Percentiles rank a stretch among this genome's conserved stretches.
Evolutionary conservation across 2,329 filamentous ascomycete species (phyloP).

Genomic region (Fusarium longipes): DNA sequence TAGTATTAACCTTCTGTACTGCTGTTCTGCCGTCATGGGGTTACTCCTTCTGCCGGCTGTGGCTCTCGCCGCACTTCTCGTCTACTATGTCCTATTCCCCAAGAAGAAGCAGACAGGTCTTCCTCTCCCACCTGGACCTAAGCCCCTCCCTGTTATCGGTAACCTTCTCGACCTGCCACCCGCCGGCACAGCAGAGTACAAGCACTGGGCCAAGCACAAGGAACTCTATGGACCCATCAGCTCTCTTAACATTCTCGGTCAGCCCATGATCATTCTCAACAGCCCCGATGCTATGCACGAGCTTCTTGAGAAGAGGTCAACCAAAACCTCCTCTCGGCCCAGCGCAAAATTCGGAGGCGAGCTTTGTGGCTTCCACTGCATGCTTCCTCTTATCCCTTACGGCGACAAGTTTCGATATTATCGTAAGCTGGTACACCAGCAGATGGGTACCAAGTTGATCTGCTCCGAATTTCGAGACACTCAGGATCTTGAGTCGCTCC

Average conservation of each 20-base stretch:
- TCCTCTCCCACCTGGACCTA: conserved; percentile 61
- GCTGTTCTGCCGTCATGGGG: conserved; percentile 11
- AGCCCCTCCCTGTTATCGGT: conserved; percentile 59
- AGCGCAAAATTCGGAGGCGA: conserved; percentile 36
- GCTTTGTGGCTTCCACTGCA: conserved; percentile 40
- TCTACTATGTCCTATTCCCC: conserved; percentile 26
- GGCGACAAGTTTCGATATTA: conserved; percentile 33
- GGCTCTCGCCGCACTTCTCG: conserved; percentile 12
- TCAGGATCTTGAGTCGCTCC: conserved; percentile 45
- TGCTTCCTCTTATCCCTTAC: conserved; percentile 35
- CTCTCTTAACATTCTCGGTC: conserved; percentile 55
- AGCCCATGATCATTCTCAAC: conserved; percentile 56
- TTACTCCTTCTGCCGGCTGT: conserved; percentile 21
- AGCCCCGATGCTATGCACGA: conserved; percentile 51
- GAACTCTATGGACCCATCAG: conserved; percentile 53
- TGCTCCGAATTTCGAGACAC: conserved; percentile 31
- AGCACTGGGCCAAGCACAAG: conserved; percentile 57
- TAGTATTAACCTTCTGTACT: background rate
- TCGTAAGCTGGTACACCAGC: conserved; percentile 48
- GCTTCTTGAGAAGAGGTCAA: conserved; percentile 51
- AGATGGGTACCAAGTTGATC: conserved; percentile 44
- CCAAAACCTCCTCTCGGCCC: conserved; percentile 50
- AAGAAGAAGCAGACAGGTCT: conserved; percentile 3
- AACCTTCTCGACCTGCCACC: conserved; percentile 62
- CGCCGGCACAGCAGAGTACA: conserved; percentile 49